Evolutionary conservation across 176 grass and related monocot genomes (phyloP).

Genomic region (Bonia amplexicaulis): DNA sequence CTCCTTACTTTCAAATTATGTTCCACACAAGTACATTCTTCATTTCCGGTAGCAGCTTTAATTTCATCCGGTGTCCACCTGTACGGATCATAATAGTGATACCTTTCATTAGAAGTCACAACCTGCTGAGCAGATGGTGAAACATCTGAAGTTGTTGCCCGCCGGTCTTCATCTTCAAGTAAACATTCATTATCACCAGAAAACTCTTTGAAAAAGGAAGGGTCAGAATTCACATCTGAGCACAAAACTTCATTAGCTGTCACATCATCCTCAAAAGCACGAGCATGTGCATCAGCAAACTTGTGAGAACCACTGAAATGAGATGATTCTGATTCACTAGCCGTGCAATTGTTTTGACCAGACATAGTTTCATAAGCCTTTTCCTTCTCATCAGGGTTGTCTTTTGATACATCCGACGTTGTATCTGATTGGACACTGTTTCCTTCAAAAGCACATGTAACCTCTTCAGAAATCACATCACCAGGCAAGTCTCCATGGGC

Average conservation of each 20-base stretch:
- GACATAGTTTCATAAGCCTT: slow-evolving; percentile 10
- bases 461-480: slow-evolving; percentile 13
- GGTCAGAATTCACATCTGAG: slow-evolving; percentile 53
- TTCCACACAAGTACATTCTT: slow-evolving; percentile 62
- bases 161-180: slow-evolving; percentile 19
- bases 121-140: slow-evolving; percentile 13
- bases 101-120: slow-evolving; percentile 23
- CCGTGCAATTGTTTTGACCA: slow-evolving; percentile 4
- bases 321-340: slow-evolving; percentile 14
- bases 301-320: slow-evolving; percentile 31
- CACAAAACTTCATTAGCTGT: slow-evolving; percentile 23
- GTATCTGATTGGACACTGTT: slow-evolving; percentile 4
- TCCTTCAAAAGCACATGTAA: slow-evolving; percentile 20
- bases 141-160: slow-evolving; percentile 19
- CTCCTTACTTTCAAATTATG: slow-evolving; percentile 90
- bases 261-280: slow-evolving; percentile 20
- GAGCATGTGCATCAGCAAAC: slow-evolving; percentile 2
- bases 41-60: slow-evolving; percentile 70
- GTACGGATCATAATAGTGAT: slow-evolving; percentile 54
- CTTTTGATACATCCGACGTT: slow-evolving; percentile 5
- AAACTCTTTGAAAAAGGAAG: slow-evolving; percentile 59
- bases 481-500: not conserved
- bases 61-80: slow-evolving; percentile 76
- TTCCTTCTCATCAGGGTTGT: slow-evolving; percentile 26
- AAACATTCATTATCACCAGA: slow-evolving; percentile 35